A percentile compares a stretch with the other conserved stretches of the same genome.
Evolutionary conservation across 108 stramenopile species (phyloP).

Genomic region (Cyclostephanos tholiformis): DNA sequence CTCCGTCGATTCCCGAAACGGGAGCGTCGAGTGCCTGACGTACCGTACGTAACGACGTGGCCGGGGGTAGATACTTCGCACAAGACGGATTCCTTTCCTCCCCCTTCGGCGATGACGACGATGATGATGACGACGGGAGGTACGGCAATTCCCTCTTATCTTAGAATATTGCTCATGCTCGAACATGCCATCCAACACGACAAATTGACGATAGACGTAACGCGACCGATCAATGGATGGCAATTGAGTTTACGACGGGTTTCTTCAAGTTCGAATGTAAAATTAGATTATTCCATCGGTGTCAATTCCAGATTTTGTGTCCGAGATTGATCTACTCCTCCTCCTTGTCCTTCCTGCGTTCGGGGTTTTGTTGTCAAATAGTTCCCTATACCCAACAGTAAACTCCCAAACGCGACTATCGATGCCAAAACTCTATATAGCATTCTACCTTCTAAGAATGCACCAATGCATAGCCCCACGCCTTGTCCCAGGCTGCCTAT

Average conservation of each 20-base stretch:
- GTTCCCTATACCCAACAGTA: conserved; percentile 25
- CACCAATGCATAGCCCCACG: conserved; percentile 52
- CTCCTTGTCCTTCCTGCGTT: background rate
- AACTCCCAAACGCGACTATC: conserved; percentile 43
- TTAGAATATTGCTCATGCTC: conserved; percentile 32
- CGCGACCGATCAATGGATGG: conserved; percentile 33
- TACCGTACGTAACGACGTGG: conserved; percentile 27
- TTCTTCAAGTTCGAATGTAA: background rate
- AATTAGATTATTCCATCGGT: background rate
- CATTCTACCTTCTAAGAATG: conserved; percentile 37
- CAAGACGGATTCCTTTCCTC: conserved; percentile 43
- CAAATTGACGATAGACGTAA: conserved; percentile 43
- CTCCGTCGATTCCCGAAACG: conserved; percentile 17
- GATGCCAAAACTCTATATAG: conserved; percentile 45
- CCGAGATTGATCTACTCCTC: background rate
- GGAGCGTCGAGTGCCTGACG: conserved; percentile 42
- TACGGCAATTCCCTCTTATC: conserved; percentile 37
- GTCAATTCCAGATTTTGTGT: background rate
- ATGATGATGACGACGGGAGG: conserved; percentile 15
- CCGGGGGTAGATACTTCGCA: conserved; percentile 34
- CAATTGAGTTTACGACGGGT: too few species aligned
- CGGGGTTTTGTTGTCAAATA: conserved; percentile 1
- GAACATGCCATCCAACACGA: conserved; percentile 38
- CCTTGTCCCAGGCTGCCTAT: conserved; percentile 44
- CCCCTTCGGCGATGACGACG: too few species aligned